Conservation (phyloP, 176 grass and related monocot species). For the Carex littledalei region DNA sequence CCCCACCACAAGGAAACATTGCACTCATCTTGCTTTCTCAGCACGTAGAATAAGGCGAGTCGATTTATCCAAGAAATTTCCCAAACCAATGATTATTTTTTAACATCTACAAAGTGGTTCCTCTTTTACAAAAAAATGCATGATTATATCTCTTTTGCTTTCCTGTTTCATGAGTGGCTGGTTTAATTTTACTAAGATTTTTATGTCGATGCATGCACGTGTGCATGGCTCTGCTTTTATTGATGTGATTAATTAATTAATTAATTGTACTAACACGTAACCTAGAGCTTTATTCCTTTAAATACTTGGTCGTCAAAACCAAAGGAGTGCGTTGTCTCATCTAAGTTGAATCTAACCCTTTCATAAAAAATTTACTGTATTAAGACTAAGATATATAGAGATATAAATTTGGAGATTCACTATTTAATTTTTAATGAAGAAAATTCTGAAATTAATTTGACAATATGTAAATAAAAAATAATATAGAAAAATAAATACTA, state of each 20-base stretch:
- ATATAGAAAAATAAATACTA: neutral
- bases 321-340: neutral
- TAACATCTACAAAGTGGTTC: neutral
- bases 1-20: constrained; percentile 20
- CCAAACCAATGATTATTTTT: constrained; percentile 24
- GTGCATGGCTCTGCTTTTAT: constrained; percentile 28
- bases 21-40: constrained; percentile 7
- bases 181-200: constrained; percentile 14
- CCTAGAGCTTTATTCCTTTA: constrained; percentile 20
- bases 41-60: constrained; percentile 22
- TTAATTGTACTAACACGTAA: neutral
- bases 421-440: neutral
- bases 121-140: neutral
- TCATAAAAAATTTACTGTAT: neutral
- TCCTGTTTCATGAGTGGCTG: constrained; percentile 7
- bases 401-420: too few relatives aligned
- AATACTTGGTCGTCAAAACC: constrained; percentile 7
- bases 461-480: neutral
- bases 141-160: too few relatives aligned
- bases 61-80: constrained; percentile 24
- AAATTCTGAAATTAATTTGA: neutral
- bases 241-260: neutral
- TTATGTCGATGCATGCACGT: constrained; percentile 25
- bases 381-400: neutral
- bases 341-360: neutral